Conservation (phyloP, 169 alveolate genomes). For the Eimeria praecox region DNA sequence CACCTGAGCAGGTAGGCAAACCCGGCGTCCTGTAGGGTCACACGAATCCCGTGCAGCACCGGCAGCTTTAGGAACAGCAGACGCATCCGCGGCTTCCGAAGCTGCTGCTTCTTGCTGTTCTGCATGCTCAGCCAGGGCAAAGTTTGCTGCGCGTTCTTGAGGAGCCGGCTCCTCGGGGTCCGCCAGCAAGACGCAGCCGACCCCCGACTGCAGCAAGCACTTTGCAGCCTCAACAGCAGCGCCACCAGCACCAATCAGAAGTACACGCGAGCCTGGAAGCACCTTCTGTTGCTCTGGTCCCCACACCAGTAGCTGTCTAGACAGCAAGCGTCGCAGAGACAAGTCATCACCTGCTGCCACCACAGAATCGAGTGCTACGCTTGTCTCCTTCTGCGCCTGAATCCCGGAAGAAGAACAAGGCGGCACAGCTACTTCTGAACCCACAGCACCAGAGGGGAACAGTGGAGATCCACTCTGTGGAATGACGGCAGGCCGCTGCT, state of each 20-base stretch:
- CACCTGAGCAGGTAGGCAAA: not conserved
- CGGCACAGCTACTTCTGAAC: not conserved
- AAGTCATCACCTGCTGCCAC: not conserved
- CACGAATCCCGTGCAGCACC: not conserved
- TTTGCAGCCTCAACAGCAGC: slow-evolving; percentile 82
- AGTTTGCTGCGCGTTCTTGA: slow-evolving; percentile 18
- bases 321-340: slow-evolving; percentile 23
- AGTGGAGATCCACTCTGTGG: not conserved
- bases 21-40: not conserved
- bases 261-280: slow-evolving; percentile 67
- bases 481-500: not conserved
- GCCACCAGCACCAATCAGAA: slow-evolving; percentile 79
- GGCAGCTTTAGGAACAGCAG: not conserved
- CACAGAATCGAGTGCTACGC: not conserved
- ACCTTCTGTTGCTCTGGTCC: slow-evolving; percentile 71
- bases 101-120: slow-evolving; percentile 12
- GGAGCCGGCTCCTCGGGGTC: slow-evolving; percentile 54
- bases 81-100: not conserved
- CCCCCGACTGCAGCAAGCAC: slow-evolving; percentile 80
- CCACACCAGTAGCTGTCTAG: slow-evolving; percentile 70
- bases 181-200: slow-evolving; percentile 57
- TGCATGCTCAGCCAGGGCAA: slow-evolving; percentile 49
- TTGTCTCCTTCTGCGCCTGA: not conserved
- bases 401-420: not conserved
- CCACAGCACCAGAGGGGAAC: not conserved